Base-by-base conservation (phyloP, 1,284 basidiomycete species). In the Leccinum cinnamomeum region DNA sequence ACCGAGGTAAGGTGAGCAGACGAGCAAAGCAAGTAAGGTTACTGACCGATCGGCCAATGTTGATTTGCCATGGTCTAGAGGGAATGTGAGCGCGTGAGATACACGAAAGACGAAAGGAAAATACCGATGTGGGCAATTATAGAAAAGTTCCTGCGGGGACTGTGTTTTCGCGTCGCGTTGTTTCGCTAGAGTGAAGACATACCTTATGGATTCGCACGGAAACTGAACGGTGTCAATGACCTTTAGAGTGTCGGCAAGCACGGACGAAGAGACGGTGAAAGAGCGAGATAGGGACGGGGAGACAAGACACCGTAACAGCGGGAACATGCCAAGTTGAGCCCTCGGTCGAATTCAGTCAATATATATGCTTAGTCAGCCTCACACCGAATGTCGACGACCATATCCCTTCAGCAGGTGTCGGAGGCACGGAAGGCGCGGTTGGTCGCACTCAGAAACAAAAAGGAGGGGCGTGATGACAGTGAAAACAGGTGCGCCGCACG, bases 71-170 rank as follows among this genome's bases (percentile, higher is more conserved):
- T 97, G 94, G 76, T 95, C 90, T 88, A 58, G 18, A 56, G 35
- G 33, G 41, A 35, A 35, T 57, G 46, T 69, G 56, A 73, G 68
- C 3, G 41, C 20, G 18, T 8, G 46, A 18, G 62, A 60, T 46
- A 44, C 28, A n/a, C 2, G 35, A 7, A 48, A 2, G 51, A 56
- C 3, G 59, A 59, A 51, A 12, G 18, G 33, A 11, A 37, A 51
- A 60, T 70, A 90, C 90, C 94, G 67, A 96, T 96, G 74, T 97
- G 94, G 1, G 94, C 95, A 70, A 97, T 95, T 62, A 97, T 94
- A 4, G 93, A 95, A 72, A 98, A 94, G 75, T 97, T 97, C 57
- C 93, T 94, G 67, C 5, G 16, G 44, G 60, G 53, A 68, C 51
- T 12, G 11, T 57, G 30, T 44, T 54, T 53, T 48, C 12, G 16